A percentile compares a stretch with the other conserved stretches of the same genome.
phyloP scores from a whole-genome alignment of 163 green algal genomes.

The Volvox carteri region DNA sequence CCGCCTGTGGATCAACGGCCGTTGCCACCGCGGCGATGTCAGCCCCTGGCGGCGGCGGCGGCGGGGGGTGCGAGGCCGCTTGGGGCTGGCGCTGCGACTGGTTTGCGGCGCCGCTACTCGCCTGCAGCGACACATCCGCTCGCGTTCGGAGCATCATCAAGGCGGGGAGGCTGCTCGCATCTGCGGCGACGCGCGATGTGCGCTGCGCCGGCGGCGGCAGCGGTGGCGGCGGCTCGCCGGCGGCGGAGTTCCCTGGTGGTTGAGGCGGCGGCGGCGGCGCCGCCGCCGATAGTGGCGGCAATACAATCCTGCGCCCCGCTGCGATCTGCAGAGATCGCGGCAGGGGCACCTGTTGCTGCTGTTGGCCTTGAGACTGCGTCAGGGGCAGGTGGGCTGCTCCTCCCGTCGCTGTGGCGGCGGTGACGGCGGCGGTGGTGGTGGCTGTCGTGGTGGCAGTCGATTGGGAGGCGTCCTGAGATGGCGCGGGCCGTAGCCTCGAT shows the following conservation, averaged over 20 bases:
- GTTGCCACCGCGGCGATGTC: not conserved
- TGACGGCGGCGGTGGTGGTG: not conserved
- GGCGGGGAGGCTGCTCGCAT: slow-evolving; percentile 22
- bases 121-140: not conserved
- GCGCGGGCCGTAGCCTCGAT: not conserved
- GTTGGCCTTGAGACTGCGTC: not conserved
- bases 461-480: not conserved
- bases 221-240: not conserved
- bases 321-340: slow-evolving; percentile 34
- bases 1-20: too few species aligned
- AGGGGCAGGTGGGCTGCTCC: not conserved
- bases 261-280: slow-evolving; percentile 1
- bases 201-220: not conserved
- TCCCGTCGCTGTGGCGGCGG: not conserved
- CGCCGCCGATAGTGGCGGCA: not conserved
- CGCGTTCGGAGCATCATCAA: slow-evolving; percentile 39
- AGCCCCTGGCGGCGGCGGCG: not conserved
- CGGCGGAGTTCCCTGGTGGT: too few species aligned
- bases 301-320: not conserved
- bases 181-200: not conserved
- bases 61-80: not conserved
- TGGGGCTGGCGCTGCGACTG: too few species aligned
- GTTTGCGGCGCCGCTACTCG: too few species aligned
- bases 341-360: slow-evolving; percentile 40
- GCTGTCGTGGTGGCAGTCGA: slow-evolving; percentile 1